Evolutionary conservation across 176 grass and related monocot genomes (phyloP).

Genomic region (Triticum urartu): DNA sequence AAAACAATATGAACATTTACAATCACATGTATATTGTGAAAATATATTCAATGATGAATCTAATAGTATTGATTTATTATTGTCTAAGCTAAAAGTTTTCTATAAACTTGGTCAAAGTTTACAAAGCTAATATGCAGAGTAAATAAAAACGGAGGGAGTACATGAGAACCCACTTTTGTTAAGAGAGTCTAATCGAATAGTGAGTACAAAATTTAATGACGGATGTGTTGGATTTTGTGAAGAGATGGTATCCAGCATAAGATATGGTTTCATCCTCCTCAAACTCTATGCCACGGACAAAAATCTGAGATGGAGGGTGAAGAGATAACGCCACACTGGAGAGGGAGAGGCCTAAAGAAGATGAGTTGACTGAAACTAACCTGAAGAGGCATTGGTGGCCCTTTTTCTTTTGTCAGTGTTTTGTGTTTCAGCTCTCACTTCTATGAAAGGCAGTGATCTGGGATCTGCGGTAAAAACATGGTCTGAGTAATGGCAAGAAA

Average conservation of each 20-base stretch:
- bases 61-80: too few relatives aligned
- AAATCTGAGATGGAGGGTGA: background rate
- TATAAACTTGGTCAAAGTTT: too few relatives aligned
- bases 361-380: constrained; percentile 28
- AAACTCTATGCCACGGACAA: background rate
- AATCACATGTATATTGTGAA: too few relatives aligned
- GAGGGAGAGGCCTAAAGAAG: background rate
- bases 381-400: constrained; percentile 31
- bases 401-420: constrained; percentile 56
- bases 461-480: constrained; percentile 30
- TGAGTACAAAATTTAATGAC: background rate
- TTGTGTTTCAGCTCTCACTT: constrained; percentile 50
- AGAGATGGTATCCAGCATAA: background rate
- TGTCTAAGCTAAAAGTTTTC: too few relatives aligned
- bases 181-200: background rate
- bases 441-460: constrained; percentile 27
- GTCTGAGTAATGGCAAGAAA: background rate
- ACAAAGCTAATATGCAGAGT: too few relatives aligned
- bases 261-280: background rate
- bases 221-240: background rate
- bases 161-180: background rate
- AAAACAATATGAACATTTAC: too few relatives aligned
- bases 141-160: background rate
- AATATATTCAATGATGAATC: too few relatives aligned
- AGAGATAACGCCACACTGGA: background rate